These are phyloP conservation scores for Plasmodium gaboni DNA, from an alignment of 169 alveolate genomes.

Conservation along the genomic window DNA sequence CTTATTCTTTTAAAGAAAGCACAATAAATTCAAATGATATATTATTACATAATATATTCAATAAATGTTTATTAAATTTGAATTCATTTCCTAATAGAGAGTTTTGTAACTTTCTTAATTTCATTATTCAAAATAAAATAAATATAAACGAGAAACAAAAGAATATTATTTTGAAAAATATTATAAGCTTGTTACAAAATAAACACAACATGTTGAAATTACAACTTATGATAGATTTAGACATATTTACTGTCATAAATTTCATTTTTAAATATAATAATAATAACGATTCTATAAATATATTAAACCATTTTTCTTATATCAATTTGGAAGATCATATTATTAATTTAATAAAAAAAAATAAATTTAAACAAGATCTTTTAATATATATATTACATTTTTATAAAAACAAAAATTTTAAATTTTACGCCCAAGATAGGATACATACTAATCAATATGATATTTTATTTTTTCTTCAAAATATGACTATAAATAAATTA, in stretches of 20 bases:
- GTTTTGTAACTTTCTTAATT: constrained; percentile 70
- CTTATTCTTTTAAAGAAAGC: background rate
- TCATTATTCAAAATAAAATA: constrained; percentile 56
- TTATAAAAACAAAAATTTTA: constrained; percentile 19
- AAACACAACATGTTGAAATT: constrained; percentile 12
- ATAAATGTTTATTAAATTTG: constrained; percentile 28
- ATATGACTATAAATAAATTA: constrained; percentile 19
- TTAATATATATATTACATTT: constrained; percentile 50
- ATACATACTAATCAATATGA: background rate
- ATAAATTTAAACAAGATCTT: constrained; percentile 36
- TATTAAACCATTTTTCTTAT: background rate
- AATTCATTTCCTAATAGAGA: constrained; percentile 41
- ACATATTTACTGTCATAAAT: constrained; percentile 63
- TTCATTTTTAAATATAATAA: constrained; percentile 44
- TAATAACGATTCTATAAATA: constrained; percentile 6
- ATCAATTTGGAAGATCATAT: constrained; percentile 20
- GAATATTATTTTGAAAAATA: background rate
- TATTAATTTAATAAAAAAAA: constrained; percentile 37
- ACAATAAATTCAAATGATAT: background rate
- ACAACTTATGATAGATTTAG: constrained; percentile 54
- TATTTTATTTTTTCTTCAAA: constrained; percentile 1
- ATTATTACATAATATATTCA: constrained; percentile 34
- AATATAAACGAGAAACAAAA: constrained; percentile 18
- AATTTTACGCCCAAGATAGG: background rate
- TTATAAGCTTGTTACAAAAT: constrained; percentile 14